Percentiles rank a stretch among this genome's conserved stretches.
Conservation (phyloP, 345 rosid genomes). For the Salix suchowensis region DNA sequence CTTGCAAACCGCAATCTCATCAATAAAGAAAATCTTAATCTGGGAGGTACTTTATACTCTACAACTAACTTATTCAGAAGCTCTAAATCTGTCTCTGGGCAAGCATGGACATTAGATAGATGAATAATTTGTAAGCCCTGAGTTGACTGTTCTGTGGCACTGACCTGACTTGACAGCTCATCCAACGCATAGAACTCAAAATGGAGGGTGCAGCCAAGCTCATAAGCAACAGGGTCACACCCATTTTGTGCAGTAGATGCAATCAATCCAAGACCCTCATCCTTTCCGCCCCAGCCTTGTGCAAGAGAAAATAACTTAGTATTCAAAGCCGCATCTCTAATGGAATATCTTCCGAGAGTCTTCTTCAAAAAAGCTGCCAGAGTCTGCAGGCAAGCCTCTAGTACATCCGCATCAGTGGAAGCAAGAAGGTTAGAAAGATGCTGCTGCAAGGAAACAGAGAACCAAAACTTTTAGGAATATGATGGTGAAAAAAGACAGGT, state of each 20-base stretch:
- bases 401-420: constrained; percentile 90
- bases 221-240: constrained; percentile 64
- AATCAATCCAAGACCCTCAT: constrained; percentile 91
- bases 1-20: constrained; percentile 87
- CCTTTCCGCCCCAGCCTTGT: constrained; percentile 99
- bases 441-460: constrained; percentile 52
- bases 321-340: constrained; percentile 70
- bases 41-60: constrained; percentile 68
- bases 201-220: constrained; percentile 87
- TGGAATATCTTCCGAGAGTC: constrained; percentile 71
- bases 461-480: constrained; percentile 5
- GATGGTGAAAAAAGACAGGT: constrained; percentile 4
- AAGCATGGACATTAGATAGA: constrained; percentile 44
- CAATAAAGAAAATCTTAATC: constrained; percentile 74
- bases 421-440: constrained; percentile 89
- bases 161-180: constrained; percentile 32
- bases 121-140: constrained; percentile 77
- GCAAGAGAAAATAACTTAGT: constrained; percentile 85
- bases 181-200: constrained; percentile 79
- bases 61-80: constrained; percentile 65
- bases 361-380: constrained; percentile 84
- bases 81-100: constrained; percentile 68
- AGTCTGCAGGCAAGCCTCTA: constrained; percentile 88
- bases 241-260: constrained; percentile 60
- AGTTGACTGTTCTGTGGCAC: constrained; percentile 37